Evolutionary conservation across 179 eudicot genomes (phyloP).

Genomic region (Gypsophila paniculata): DNA sequence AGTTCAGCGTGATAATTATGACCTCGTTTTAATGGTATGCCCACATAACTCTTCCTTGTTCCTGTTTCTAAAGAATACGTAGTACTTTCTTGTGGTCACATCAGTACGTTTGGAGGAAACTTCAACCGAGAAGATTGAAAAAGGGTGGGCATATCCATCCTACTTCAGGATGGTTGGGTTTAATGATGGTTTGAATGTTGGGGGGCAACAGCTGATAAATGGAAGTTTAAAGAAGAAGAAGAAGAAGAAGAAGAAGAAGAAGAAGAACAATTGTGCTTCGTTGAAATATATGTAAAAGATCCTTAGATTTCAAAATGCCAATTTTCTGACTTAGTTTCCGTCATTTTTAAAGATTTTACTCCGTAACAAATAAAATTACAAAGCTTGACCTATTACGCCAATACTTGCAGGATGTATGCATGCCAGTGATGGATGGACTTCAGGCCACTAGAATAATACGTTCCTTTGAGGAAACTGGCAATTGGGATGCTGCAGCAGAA

Average conservation of each 20-base stretch:
- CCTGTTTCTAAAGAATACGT: too few relatives aligned
- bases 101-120: background rate
- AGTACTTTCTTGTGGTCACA: too few relatives aligned
- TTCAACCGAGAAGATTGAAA: background rate
- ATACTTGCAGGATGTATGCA: constrained; percentile 71
- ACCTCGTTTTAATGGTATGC: constrained; percentile 84
- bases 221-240: background rate
- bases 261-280: background rate
- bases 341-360: too few relatives aligned
- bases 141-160: background rate
- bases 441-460: constrained; percentile 87
- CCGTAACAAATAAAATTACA: background rate
- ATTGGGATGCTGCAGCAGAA: constrained; percentile 69
- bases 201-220: background rate
- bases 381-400: background rate
- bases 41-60: background rate
- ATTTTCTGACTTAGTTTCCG: background rate
- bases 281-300: background rate
- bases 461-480: constrained; percentile 77
- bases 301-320: background rate
- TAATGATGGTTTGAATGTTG: background rate
- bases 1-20: constrained; percentile 53
- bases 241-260: background rate
- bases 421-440: constrained; percentile 97
- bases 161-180: background rate